Evolutionary conservation across 2,329 filamentous ascomycete genomes (phyloP), one percentile per base, ranked within the genome.

Genomic region (Penicillium polonicum): DNA sequence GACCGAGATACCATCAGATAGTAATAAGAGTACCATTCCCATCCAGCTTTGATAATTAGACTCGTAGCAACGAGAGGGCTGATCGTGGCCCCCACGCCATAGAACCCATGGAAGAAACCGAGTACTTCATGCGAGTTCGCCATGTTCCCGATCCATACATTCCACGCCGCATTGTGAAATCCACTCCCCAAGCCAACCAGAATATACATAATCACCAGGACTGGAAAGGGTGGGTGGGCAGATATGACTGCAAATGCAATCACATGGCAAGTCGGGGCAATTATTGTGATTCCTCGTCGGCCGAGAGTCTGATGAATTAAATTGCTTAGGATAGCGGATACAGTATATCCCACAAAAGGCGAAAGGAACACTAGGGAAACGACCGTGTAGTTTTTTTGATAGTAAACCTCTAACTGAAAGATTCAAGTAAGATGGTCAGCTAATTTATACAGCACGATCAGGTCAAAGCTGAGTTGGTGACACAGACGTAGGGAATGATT

Each of bases 91-190:
- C 90, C 90, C 0, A 90, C 67, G 0, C 88, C 88, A 67, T 91
- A 93, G 38, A 84, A 83, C 0, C 84, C 88, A 70, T 92, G 89
- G 27, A 92, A 74, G 58, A 91, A 80, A 1, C 90, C 89, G 1
- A 91, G 81, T 0, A 92, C 78, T 68, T 90, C 85, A 69, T 92
- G 91, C 13, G 88, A 83, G 57, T 84, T 83, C 8, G 83, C 80
- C 85, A 92, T 89, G 66, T 86, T 87, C 13, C 88, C 89, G n/a
- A 85, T 80, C 80, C 82, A 84, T 0, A 82, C 81, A 61, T 83
- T 83, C 78, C 82, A 85, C 15, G 78, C 83, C 0, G 82, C 81
- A 63, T 86, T 74, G 27, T 72, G 70, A 10, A 74, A 62, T 1
- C 73, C 74, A 44, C 74, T 74, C 8, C 73, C 74, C 33, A 76